Conservation (phyloP, 371 early-diverging fungal genomes). For the Circinella umbellata region DNA sequence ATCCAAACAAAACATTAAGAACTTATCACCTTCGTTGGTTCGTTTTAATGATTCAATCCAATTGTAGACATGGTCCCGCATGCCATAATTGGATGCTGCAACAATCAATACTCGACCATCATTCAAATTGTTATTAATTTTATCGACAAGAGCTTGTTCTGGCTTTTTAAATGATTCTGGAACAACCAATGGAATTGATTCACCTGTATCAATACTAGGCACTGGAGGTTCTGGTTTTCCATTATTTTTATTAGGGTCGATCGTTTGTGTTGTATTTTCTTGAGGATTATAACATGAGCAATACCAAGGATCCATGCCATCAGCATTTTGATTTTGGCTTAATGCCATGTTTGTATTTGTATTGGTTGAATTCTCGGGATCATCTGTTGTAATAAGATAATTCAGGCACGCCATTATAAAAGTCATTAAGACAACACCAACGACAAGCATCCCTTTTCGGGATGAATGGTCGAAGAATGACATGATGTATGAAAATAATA, state of each 20-base stretch:
- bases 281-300: not conserved
- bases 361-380: not conserved
- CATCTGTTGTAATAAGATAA: not conserved
- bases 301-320: not conserved
- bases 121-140: slow-evolving; percentile 39
- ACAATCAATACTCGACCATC: slow-evolving; percentile 39
- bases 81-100: slow-evolving; percentile 52
- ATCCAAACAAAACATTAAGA: slow-evolving; percentile 50
- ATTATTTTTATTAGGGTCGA: not conserved
- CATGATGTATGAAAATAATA: not conserved
- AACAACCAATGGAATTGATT: slow-evolving; percentile 14
- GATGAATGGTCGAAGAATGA: slow-evolving; percentile 11
- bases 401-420: slow-evolving; percentile 1
- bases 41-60: slow-evolving; percentile 53
- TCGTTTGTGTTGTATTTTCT: not conserved
- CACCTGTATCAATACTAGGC: not conserved
- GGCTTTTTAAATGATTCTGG: slow-evolving; percentile 36
- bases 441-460: slow-evolving; percentile 10
- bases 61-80: slow-evolving; percentile 53
- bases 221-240: not conserved
- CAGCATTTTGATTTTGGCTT: not conserved
- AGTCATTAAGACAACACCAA: not conserved
- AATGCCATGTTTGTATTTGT: not conserved
- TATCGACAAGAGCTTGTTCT: slow-evolving; percentile 30
- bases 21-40: slow-evolving; percentile 38